Evolutionary conservation across 2,329 filamentous ascomycete genomes (phyloP).

Genomic region (Xylaria sp.): DNA sequence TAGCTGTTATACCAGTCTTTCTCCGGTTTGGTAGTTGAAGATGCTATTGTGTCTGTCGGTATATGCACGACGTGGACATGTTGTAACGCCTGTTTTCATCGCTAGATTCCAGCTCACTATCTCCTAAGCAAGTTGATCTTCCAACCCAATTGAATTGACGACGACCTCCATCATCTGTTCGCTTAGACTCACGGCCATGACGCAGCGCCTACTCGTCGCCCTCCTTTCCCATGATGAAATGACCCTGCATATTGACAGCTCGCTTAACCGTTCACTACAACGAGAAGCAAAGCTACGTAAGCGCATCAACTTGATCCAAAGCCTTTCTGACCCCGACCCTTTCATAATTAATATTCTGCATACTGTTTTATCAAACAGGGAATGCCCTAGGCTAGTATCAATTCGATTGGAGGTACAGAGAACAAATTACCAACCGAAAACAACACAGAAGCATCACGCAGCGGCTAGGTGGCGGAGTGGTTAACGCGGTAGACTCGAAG

Average conservation of each 20-base stretch:
- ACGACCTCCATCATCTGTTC: background rate
- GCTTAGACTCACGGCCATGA: background rate
- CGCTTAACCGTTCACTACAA: background rate
- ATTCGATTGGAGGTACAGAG: no score
- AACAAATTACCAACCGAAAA: no score
- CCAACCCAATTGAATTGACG: background rate
- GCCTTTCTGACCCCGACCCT: background rate
- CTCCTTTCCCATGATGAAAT: background rate
- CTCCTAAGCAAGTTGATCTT: background rate
- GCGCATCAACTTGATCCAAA: background rate
- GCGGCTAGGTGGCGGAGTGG: constrained; percentile 36
- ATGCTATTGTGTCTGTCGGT: no score
- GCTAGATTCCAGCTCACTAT: background rate
- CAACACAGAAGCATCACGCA: background rate
- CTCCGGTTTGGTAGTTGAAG: no score
- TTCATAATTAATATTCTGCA: background rate
- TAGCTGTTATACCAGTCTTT: no score
- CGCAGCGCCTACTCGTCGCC: background rate
- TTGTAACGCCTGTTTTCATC: no score
- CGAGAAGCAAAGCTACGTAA: background rate
- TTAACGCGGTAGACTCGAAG: constrained; percentile 37
- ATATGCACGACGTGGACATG: background rate
- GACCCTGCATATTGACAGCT: no score
- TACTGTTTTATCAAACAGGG: background rate
- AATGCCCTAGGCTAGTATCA: background rate